Conservation (phyloP, 176 grass and related monocot genomes). For the Alloteropsis semialata region DNA sequence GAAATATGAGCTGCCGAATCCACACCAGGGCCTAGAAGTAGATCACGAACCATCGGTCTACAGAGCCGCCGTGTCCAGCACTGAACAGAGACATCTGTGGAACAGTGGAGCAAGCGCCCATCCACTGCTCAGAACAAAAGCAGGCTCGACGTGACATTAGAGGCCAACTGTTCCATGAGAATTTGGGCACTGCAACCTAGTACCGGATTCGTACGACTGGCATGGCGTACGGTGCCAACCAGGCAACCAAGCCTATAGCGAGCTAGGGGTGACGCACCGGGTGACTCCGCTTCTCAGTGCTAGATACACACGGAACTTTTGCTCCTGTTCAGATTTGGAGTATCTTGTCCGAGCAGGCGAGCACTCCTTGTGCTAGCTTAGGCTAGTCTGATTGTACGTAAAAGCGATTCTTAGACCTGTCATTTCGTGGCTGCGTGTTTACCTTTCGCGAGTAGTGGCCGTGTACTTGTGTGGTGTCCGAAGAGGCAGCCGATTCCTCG, state of each 20-base stretch:
- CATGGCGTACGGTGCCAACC: neutral
- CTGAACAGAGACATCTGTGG: neutral
- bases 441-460: neutral
- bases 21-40: too few species aligned
- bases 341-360: neutral
- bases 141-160: neutral
- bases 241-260: neutral
- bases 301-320: neutral
- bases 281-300: neutral
- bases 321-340: conserved; percentile 15
- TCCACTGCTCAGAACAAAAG: conserved; percentile 3
- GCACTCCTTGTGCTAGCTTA: neutral
- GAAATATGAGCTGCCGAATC: too few species aligned
- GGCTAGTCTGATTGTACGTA: neutral
- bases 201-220: neutral
- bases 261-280: conserved; percentile 26
- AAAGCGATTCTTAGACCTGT: conserved; percentile 5
- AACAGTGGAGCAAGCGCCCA: neutral
- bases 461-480: neutral
- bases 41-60: neutral
- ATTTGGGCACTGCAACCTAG: neutral
- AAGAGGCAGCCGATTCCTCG: neutral
- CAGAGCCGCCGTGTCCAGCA: neutral
- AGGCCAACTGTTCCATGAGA: neutral
- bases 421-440: neutral